Conservation (phyloP, 2,329 filamentous ascomycete genomes). For the Gnomoniopsis smithogilvyi region DNA sequence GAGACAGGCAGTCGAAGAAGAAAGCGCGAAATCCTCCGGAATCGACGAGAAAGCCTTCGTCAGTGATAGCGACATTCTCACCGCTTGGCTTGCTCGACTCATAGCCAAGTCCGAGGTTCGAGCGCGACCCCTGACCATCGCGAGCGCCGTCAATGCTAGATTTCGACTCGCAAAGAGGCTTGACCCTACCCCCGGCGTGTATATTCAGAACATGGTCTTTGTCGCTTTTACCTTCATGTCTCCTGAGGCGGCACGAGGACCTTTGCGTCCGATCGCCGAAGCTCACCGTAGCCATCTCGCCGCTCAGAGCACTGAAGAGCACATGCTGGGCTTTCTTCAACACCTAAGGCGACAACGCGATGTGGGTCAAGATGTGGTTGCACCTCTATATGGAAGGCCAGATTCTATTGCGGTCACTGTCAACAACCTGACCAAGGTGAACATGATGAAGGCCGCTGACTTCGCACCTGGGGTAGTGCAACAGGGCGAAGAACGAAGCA, state of each 20-base stretch:
- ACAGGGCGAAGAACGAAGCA: neutral
- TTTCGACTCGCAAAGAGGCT: neutral
- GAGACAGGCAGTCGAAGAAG: neutral
- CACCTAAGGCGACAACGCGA: neutral
- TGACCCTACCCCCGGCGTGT: neutral
- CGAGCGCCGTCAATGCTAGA: neutral
- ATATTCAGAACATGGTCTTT: neutral
- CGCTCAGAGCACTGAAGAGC: neutral
- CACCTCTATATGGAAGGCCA: neutral
- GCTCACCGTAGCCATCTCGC: neutral
- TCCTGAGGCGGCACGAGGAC: neutral
- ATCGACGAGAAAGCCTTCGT: neutral
- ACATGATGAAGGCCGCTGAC: neutral
- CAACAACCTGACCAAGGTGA: neutral
- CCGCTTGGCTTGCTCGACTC: neutral
- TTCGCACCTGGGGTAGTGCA: neutral
- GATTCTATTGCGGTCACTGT: neutral
- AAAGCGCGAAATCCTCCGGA: neutral
- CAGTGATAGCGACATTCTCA: neutral
- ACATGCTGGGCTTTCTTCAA: neutral
- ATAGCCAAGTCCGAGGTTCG: neutral
- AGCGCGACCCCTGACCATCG: neutral
- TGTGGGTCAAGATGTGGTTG: neutral
- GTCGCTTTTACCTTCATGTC: neutral
- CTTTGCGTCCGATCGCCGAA: neutral